Base-by-base conservation (phyloP, 768 basidiomycete genomes). In the Kwoniella sp. region DNA sequence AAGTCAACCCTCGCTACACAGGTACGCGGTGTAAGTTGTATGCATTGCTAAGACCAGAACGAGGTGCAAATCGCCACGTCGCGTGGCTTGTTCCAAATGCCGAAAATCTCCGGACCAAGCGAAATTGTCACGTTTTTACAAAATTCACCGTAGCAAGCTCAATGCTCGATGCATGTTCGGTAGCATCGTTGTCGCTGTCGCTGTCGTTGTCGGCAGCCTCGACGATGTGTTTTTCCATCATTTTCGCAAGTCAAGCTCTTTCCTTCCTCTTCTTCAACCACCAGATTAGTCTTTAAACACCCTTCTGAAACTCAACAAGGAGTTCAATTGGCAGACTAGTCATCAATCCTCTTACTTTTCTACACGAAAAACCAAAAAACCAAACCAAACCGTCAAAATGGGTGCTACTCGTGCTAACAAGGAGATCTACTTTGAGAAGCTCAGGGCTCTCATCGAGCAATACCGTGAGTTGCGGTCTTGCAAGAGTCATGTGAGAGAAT, bases 331-430 rank as follows among this genome's bases (percentile, higher is more conserved):
- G 79, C 75, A 79, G 76, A 73, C 79, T 72, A 66, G 68, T 65
- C 61, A 53, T 28, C 20, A 13, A 34, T 31, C 53, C 28, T 53
- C 65, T 50, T 28, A 37, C 54, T 23, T 28, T 55, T 63, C 41
- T 22, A 59, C 47, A 31, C 22, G 51, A 59, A 20, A 26, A 56
- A 55, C 53, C 67, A 60, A 69, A 72, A 72, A 69, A 71, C 58
- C 48, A 72, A 65, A 60, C 74, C 73, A 67, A 70, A 64, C 55
- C 41, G 70, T 55, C 58, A 87, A 83, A 86, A 97, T 97, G 94
- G 94, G 94, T 87, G 90, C 86, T 66, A 86, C 88, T 83, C 89
- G 92, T 73, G 86, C 89, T 79, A 89, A 93, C 79, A 98, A 98
- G 84, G 89, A 88, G 68, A 58, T 86, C 20, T 98, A 97, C 86